Evolutionary conservation across 208 protist genomes (phyloP).

Genomic region (Trypanosoma congolense): DNA sequence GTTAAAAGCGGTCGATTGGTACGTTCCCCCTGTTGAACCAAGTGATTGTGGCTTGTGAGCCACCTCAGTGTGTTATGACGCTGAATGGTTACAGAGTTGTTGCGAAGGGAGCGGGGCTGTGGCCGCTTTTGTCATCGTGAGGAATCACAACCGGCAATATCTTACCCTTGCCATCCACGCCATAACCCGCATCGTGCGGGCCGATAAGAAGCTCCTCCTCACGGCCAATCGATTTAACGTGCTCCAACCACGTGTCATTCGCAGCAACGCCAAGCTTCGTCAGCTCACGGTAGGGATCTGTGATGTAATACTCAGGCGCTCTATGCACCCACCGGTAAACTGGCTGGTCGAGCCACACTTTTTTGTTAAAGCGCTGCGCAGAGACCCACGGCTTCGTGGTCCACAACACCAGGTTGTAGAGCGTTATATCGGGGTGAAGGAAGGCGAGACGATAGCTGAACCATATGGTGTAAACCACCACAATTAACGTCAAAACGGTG

Average conservation of each 20-base stretch:
- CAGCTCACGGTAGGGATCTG: conserved; percentile 57
- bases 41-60: too few relatives aligned
- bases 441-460: conserved; percentile 70
- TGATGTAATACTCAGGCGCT: conserved; percentile 57
- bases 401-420: conserved; percentile 81
- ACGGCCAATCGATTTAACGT: conserved; percentile 68
- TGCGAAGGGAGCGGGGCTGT: conserved; percentile 54
- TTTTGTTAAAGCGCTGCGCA: conserved; percentile 85
- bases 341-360: conserved; percentile 67
- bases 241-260: conserved; percentile 80
- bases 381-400: conserved; percentile 79
- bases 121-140: conserved; percentile 53
- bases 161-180: conserved; percentile 34
- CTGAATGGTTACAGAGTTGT: conserved; percentile 3
- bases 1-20: too few relatives aligned
- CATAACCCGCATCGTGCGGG: conserved; percentile 28
- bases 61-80: too few relatives aligned
- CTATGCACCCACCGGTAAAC: conserved; percentile 84
- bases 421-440: conserved; percentile 79
- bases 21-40: too few relatives aligned
- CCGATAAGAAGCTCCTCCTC: conserved; percentile 62
- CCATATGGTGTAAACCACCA: conserved; percentile 59
- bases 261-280: conserved; percentile 56
- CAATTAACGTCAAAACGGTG: conserved; percentile 34
- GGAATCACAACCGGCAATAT: conserved; percentile 48